Evolutionary conservation across 192 early-diverging fungal species (phyloP), one percentile per base, ranked within the genome.

Genomic region (Backusella morwellensis): DNA sequence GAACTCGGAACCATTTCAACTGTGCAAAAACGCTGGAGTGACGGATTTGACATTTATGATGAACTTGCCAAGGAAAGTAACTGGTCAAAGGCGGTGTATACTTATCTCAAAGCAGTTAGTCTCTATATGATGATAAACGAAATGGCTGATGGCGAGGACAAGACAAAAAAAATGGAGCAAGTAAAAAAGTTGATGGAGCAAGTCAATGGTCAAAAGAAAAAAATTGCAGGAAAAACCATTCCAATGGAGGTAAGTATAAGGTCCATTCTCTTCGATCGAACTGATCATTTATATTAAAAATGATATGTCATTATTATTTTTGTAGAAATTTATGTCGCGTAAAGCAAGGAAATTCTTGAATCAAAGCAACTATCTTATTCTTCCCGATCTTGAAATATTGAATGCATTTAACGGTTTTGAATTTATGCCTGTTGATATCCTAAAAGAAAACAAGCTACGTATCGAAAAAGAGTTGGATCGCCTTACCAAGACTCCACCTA

Each of bases 81-180:
- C 66, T 97, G 96, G 96, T 91, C 92, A 76, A 92, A 92, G 73
- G 92, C 94, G 6, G 90, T 92, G 7, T 97, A 94, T 86, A 85
- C 86, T 0, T 97, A 96, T 75, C 79, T 91, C 29, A 89, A 88
- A 7, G 95, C 90, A 1, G 79, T 89, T 21, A 90, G 83, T 21
- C 56, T 94, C 70, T 91, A 90, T 75, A 70, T 76, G 40, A 36
- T 66, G 12, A 73, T 41, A 8, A 44, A 70, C 12, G 76, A 78
- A 23, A 59, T 69, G 40, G 40, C 19, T 1, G 38, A 75, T 35
- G 86, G 86, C 40, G 84, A 80, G 3, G 81, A 82, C 4, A 81
- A 84, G 29, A 73, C 78, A 40, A 50, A 68, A 3, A 73, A 87
- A 14, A 73, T 84, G 72, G 72, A 85, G 11, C 85, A 88, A 14